Evolutionary conservation across 192 early-diverging fungal genomes (phyloP).

Genomic region (Spinellus fusiger): DNA sequence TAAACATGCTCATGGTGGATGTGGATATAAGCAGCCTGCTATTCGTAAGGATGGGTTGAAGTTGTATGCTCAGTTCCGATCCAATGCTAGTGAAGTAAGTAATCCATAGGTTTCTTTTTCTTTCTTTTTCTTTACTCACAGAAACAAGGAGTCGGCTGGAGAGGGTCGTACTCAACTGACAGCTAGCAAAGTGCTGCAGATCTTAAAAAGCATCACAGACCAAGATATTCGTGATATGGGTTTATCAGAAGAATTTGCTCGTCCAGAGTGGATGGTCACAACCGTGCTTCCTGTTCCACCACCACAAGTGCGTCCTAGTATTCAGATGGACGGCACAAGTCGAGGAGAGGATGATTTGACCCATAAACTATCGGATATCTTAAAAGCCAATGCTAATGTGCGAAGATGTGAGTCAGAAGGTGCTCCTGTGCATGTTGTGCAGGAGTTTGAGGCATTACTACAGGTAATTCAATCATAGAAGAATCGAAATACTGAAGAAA

Average conservation of each 20-base stretch:
- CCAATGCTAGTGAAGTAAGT: constrained; percentile 20
- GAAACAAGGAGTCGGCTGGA: constrained; percentile 37
- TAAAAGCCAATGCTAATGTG: constrained; percentile 88
- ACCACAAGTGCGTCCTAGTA: constrained; percentile 92
- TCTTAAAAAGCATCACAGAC: constrained; percentile 83
- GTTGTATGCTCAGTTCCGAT: constrained; percentile 46
- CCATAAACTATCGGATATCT: constrained; percentile 85
- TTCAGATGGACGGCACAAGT: constrained; percentile 85
- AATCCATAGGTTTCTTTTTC: background rate
- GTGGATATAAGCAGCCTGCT: constrained; percentile 77
- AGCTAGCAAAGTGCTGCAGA: constrained; percentile 70
- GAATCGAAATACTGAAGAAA: background rate
- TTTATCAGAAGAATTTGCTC: constrained; percentile 81
- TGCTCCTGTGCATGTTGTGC: constrained; percentile 80
- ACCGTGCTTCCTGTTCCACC: constrained; percentile 94
- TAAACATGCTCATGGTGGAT: constrained; percentile 75
- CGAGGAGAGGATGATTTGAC: constrained; percentile 96
- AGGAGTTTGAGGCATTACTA: constrained; percentile 81
- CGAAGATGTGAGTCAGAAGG: constrained; percentile 78
- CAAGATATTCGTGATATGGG: constrained; percentile 84
- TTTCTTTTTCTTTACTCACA: background rate
- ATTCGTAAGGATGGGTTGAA: constrained; percentile 78
- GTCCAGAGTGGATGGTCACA: constrained; percentile 98
- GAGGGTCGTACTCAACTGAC: constrained; percentile 63
- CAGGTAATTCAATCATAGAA: constrained; percentile 31